A percentile compares a stretch with the other conserved stretches of the same genome.
These are phyloP conservation scores for Lepidium didymum DNA, from an alignment of 345 rosid species.

Conservation along the genomic window DNA sequence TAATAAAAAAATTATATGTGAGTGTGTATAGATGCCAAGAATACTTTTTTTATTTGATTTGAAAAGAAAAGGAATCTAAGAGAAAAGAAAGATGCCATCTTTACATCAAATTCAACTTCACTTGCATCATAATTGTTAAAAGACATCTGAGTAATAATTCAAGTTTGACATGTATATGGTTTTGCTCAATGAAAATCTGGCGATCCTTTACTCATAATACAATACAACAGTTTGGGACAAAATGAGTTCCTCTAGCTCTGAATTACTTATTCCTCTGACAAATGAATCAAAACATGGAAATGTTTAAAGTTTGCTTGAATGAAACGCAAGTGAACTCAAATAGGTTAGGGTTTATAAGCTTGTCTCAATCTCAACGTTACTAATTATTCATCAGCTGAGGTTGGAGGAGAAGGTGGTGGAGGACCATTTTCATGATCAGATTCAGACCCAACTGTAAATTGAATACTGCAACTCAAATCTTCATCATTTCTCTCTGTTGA, in stretches of 20 bases:
- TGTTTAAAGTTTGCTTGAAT: not conserved
- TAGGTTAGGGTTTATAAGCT: slow-evolving; percentile 20
- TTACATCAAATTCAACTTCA: slow-evolving; percentile 1
- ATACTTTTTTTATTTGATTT: not conserved
- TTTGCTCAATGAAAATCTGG: slow-evolving; percentile 1
- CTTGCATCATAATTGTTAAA: not conserved
- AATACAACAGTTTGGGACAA: slow-evolving; percentile 7
- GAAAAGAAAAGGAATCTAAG: slow-evolving; percentile 8
- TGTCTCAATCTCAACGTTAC: slow-evolving; percentile 1
- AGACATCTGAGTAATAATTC: not conserved
- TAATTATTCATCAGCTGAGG: slow-evolving; percentile 38
- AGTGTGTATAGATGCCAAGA: not conserved
- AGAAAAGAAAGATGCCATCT: not conserved
- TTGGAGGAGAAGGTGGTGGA: slow-evolving; percentile 54
- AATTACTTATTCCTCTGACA: slow-evolving; percentile 6
- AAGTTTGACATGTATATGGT: slow-evolving; percentile 2
- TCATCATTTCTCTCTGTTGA: not conserved
- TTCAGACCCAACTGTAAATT: slow-evolving; percentile 32
- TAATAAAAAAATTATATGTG: not conserved
- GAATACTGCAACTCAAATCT: slow-evolving; percentile 11
- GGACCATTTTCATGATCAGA: slow-evolving; percentile 29
- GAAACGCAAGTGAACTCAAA: slow-evolving; percentile 17
- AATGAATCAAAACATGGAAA: not conserved
- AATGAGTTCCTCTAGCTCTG: not conserved
- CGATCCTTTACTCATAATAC: slow-evolving; percentile 5